Evolutionary conservation across 2,329 filamentous ascomycete species (phyloP).

Genomic region (Cladosporium sp.): DNA sequence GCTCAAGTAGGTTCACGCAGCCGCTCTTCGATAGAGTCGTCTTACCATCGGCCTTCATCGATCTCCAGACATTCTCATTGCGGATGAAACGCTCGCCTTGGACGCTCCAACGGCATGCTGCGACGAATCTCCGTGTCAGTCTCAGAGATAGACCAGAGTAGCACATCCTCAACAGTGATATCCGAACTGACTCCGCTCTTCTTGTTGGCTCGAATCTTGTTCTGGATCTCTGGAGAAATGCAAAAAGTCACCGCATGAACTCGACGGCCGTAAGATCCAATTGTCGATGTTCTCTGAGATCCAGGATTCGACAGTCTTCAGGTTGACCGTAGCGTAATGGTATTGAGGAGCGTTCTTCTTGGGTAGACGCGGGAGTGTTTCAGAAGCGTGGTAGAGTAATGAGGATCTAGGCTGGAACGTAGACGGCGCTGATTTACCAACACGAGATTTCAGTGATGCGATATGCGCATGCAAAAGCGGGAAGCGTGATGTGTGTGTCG

Average conservation of each 20-base stretch:
- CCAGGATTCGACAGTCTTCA: slow-evolving; percentile 21
- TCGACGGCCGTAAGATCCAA: slow-evolving; percentile 12
- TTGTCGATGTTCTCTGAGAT: slow-evolving; percentile 14
- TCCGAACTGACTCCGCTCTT: background rate
- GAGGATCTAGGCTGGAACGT: no score
- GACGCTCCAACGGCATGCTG: slow-evolving; percentile 54
- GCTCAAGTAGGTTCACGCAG: slow-evolving; percentile 50
- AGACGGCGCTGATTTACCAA: background rate
- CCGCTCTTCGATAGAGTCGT: slow-evolving; percentile 20
- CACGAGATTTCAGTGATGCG: background rate
- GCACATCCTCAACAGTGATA: slow-evolving; percentile 52
- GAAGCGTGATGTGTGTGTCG: slow-evolving; percentile 16
- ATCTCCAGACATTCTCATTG: slow-evolving; percentile 38
- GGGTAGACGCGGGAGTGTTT: background rate
- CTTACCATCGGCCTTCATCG: slow-evolving; percentile 6
- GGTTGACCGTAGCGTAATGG: slow-evolving; percentile 15
- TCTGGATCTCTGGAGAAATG: slow-evolving; percentile 55
- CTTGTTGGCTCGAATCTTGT: slow-evolving; percentile 43
- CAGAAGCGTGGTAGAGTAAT: no score
- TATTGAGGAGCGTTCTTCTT: background rate
- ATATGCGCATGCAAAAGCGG: slow-evolving; percentile 21
- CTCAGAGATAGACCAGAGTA: slow-evolving; percentile 57
- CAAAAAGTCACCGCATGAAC: slow-evolving; percentile 51
- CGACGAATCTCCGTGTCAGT: slow-evolving; percentile 49
- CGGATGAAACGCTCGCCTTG: slow-evolving; percentile 53